A percentile compares a stretch with the other conserved stretches of the same genome.
Conservation (phyloP, 2,329 filamentous ascomycete species). For the Fusarium mangiferae region DNA sequence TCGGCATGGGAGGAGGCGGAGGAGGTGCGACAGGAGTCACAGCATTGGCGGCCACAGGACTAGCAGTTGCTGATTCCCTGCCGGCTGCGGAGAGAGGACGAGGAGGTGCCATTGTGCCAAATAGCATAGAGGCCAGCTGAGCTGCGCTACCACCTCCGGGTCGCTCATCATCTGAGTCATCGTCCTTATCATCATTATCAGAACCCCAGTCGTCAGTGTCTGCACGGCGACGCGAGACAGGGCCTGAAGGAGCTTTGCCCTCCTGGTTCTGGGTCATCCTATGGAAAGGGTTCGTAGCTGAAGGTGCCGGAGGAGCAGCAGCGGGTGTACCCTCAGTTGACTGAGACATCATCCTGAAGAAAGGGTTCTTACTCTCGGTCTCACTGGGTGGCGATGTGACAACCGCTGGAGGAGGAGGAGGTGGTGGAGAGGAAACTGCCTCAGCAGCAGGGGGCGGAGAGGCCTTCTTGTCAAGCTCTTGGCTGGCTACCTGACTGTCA, state of each 20-base stretch:
- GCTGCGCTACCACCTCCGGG: constrained; percentile 86
- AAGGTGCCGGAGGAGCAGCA: constrained; percentile 53
- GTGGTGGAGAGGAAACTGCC: constrained; percentile 51
- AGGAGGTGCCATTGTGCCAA: constrained; percentile 96
- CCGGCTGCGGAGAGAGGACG: constrained; percentile 86
- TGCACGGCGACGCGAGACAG: constrained; percentile 64
- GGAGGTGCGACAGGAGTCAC: constrained; percentile 54
- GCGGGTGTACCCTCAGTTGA: constrained; percentile 62
- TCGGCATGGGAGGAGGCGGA: constrained; percentile 48
- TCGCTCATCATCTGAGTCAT: constrained; percentile 72
- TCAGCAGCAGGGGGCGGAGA: constrained; percentile 57
- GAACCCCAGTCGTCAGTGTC: constrained; percentile 85
- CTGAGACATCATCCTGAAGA: constrained; percentile 88
- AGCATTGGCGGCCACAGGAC: constrained; percentile 52
- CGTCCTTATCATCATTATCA: constrained; percentile 67
- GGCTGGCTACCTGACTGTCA: constrained; percentile 62
- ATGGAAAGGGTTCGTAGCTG: constrained; percentile 91
- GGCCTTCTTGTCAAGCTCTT: constrained; percentile 64
- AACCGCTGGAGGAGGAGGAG: constrained; percentile 59
- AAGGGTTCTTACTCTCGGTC: constrained; percentile 91
- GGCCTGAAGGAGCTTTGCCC: constrained; percentile 58
- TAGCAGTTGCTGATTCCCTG: constrained; percentile 65
- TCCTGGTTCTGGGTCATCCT: constrained; percentile 80
- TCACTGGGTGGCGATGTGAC: constrained; percentile 68
- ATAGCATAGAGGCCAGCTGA: constrained; percentile 92